phyloP scores from a whole-genome alignment of 164 flowering plant species.

The Taxillus chinensis region DNA sequence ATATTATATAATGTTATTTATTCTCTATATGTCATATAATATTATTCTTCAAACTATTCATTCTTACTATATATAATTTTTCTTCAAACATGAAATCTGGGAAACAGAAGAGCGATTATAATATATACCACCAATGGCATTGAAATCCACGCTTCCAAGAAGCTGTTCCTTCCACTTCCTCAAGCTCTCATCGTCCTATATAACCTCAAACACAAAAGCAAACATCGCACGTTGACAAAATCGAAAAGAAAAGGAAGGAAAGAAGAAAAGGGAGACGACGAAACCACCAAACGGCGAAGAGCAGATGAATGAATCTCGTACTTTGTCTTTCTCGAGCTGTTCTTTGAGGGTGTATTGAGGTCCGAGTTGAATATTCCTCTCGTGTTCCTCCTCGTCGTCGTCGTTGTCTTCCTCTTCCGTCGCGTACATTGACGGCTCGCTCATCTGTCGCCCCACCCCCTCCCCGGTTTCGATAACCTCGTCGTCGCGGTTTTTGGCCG shows the following conservation, averaged over 20 bases:
- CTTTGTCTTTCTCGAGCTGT: slow-evolving; percentile 79
- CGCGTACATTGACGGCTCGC: slow-evolving; percentile 32
- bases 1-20: too few relatives aligned
- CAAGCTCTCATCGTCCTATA: slow-evolving; percentile 57
- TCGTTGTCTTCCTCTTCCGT: slow-evolving; percentile 50
- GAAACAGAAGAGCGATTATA: not conserved
- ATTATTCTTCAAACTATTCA: too few relatives aligned
- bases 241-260: not conserved
- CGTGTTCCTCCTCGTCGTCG: slow-evolving; percentile 29
- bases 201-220: slow-evolving; percentile 7
- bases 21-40: too few relatives aligned
- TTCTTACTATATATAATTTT: too few relatives aligned
- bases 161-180: slow-evolving; percentile 65
- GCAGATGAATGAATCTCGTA: slow-evolving; percentile 9
- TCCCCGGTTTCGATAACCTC: slow-evolving; percentile 17
- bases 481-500: slow-evolving; percentile 5
- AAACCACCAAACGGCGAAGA: not conserved
- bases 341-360: slow-evolving; percentile 67
- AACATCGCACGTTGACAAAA: not conserved
- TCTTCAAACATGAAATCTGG: too few relatives aligned
- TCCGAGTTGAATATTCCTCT: slow-evolving; percentile 48
- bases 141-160: slow-evolving; percentile 45
- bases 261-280: not conserved
- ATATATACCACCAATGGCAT: slow-evolving; percentile 43
- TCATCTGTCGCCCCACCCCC: slow-evolving; percentile 22